Conservation (phyloP, 176 grass and related monocot species). For the Oryza brachyantha region DNA sequence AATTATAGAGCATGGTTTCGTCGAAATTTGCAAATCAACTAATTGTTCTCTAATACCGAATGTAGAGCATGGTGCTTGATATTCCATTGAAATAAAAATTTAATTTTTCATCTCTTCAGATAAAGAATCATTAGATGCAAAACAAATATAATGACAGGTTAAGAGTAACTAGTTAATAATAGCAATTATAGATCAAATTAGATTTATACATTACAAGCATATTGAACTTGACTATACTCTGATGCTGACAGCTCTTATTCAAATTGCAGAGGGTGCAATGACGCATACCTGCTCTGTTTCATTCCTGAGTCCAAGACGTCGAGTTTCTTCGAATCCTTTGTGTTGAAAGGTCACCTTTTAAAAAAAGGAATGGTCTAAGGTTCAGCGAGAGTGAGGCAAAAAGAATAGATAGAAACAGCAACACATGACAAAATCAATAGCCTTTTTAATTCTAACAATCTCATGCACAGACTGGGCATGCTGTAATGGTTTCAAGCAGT, state of each 20-base stretch:
- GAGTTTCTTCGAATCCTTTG: conserved; percentile 97
- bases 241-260: not conserved
- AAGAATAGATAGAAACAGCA: conserved; percentile 6
- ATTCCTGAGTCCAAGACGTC: conserved; percentile 82
- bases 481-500: not conserved
- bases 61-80: too few species aligned
- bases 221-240: not conserved
- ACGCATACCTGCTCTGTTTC: conserved; percentile 82
- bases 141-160: conserved; percentile 19
- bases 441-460: not conserved
- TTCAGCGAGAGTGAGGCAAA: not conserved
- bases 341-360: conserved; percentile 83
- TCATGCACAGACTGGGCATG: not conserved
- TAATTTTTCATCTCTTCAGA: conserved; percentile 3
- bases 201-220: not conserved
- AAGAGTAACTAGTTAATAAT: not conserved
- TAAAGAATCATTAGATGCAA: not conserved
- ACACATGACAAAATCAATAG: not conserved
- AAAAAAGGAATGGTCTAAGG: not conserved
- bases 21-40: too few species aligned
- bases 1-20: not conserved
- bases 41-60: too few species aligned
- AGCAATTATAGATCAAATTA: not conserved
- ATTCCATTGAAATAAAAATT: conserved; percentile 8
- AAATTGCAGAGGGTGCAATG: not conserved